phyloP scores from a whole-genome alignment of 176 grass and related monocot genomes.

The Triticum timopheevii region DNA sequence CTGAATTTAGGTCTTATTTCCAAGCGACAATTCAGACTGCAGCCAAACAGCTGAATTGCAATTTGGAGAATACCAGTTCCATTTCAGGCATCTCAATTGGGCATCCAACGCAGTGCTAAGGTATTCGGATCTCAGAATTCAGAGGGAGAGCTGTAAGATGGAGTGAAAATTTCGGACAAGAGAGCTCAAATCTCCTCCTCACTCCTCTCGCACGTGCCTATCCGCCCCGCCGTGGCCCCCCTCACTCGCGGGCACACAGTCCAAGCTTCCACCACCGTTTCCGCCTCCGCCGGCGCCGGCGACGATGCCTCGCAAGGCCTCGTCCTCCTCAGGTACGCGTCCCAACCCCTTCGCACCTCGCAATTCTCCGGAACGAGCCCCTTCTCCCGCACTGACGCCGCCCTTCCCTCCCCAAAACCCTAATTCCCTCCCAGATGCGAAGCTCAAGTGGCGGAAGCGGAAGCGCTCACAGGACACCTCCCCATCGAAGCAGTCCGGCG shows the following conservation, averaged over 20 bases:
- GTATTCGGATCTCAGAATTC: not conserved
- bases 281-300: constrained; percentile 30
- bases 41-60: no score
- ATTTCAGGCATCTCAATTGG: no score
- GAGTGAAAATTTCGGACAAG: constrained; percentile 27
- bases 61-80: no score
- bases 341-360: not conserved
- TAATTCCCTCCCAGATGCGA: constrained; percentile 62
- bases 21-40: no score
- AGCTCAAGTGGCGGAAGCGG: constrained; percentile 85
- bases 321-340: constrained; percentile 70
- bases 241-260: constrained; percentile 28
- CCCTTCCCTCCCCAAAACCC: constrained; percentile 17
- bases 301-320: constrained; percentile 69
- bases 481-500: constrained; percentile 48
- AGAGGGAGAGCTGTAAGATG: not conserved
- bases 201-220: constrained; percentile 41
- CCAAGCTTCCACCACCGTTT: not conserved
- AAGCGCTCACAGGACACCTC: constrained; percentile 50
- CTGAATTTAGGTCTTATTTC: no score
- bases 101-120: not conserved
- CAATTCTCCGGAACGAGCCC: not conserved
- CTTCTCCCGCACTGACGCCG: not conserved
- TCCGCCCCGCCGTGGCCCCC: constrained; percentile 25
- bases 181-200: constrained; percentile 17